Conservation (phyloP, 768 basidiomycete species). For the Pholiota microspora region DNA sequence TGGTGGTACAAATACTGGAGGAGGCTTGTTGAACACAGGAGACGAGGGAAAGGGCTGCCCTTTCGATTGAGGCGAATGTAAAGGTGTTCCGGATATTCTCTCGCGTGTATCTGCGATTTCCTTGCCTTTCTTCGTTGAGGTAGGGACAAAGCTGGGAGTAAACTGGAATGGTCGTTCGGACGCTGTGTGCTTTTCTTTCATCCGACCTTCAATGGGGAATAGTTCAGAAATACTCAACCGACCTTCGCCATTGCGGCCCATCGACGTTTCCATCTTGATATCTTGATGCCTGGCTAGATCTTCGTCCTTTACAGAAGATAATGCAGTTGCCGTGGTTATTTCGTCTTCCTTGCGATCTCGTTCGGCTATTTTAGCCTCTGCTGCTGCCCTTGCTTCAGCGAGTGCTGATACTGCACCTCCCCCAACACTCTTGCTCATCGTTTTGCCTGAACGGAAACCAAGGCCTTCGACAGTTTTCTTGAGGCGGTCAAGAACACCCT, state of each 20-base stretch:
- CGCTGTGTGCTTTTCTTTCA: slow-evolving; percentile 33
- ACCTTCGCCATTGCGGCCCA: slow-evolving; percentile 23
- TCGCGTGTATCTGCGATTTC: slow-evolving; percentile 20
- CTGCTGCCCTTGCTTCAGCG: slow-evolving; percentile 65
- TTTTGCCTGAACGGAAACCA: slow-evolving; percentile 56
- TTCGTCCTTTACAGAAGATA: slow-evolving; percentile 1
- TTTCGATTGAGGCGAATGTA: slow-evolving; percentile 43
- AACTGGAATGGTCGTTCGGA: slow-evolving; percentile 26
- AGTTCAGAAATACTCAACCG: slow-evolving; percentile 64
- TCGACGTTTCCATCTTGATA: slow-evolving; percentile 2
- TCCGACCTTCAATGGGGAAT: slow-evolving; percentile 35
- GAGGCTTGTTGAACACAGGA: slow-evolving; percentile 61
- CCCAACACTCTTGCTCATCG: slow-evolving; percentile 62
- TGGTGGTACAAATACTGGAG: slow-evolving; percentile 52
- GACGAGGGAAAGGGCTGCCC: slow-evolving; percentile 30
- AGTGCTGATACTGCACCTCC: slow-evolving; percentile 52
- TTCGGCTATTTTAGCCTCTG: slow-evolving; percentile 69
- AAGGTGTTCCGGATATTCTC: slow-evolving; percentile 55
- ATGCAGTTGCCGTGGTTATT: slow-evolving; percentile 21
- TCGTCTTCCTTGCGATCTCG: slow-evolving; percentile 51
- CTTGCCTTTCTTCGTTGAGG: slow-evolving; percentile 4
- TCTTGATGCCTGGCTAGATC: slow-evolving; percentile 7
- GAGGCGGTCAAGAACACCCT: slow-evolving; percentile 58
- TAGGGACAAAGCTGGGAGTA: slow-evolving; percentile 14
- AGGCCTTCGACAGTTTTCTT: slow-evolving; percentile 73